Conservation (phyloP, 345 rosid species). For the rapeseed (Brassica napus) region Da-Ae NC_063440.1:23198001-23198500, state of each 20-base stretch:
- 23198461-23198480: conserved; percentile 87
- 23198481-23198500: conserved; percentile 73
- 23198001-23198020: conserved; percentile 94
- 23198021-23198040: conserved; percentile 83
- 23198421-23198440: conserved; percentile 67
- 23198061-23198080: conserved; percentile 88
- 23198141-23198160: conserved; percentile 86
- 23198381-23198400: conserved; percentile 87
- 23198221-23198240: conserved; percentile 96
- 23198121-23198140: conserved; percentile 93
- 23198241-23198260: conserved; percentile 91
- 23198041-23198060: conserved; percentile 97
- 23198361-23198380: conserved; percentile 95
- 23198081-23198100: conserved; percentile 95
- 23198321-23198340: conserved; percentile 85
- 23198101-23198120: conserved; percentile 94
- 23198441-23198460: conserved; percentile 76
- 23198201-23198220: conserved; percentile 89
- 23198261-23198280: conserved; percentile 95
- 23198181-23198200: conserved; percentile 82
- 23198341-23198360: conserved; percentile 92
- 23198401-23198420: conserved; percentile 94
- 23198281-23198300: conserved; percentile 98
- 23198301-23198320: conserved; percentile 88
- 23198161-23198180: conserved; percentile 79